Conservation (phyloP, 2,329 filamentous ascomycete genomes). For the Hymenoscyphus linearis region DNA sequence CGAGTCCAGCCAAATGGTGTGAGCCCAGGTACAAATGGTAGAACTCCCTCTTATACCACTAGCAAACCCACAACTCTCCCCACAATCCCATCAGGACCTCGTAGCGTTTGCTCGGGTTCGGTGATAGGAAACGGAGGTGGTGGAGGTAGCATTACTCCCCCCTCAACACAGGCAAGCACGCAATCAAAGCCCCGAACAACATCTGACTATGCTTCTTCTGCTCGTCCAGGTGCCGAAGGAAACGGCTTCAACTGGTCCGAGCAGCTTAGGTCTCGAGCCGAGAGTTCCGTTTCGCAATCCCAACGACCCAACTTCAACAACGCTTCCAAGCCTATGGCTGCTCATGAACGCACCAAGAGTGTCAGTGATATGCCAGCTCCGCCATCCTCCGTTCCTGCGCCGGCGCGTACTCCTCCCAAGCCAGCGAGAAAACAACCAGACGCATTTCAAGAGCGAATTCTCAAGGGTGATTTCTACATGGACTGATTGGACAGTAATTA, state of each 20-base stretch:
- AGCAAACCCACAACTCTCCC: slow-evolving; percentile 19
- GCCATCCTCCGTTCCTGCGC: slow-evolving; percentile 34
- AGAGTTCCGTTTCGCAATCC: slow-evolving; percentile 62
- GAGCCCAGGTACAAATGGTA: slow-evolving; percentile 23
- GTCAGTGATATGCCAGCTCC: slow-evolving; percentile 58
- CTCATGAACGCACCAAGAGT: slow-evolving; percentile 65
- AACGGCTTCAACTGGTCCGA: slow-evolving; percentile 90
- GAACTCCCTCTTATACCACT: slow-evolving; percentile 29
- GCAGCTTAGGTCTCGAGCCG: slow-evolving; percentile 85
- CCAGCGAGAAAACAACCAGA: slow-evolving; percentile 65
- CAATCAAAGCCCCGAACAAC: slow-evolving; percentile 49
- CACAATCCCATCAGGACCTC: slow-evolving; percentile 25
- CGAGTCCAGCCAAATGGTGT: slow-evolving; percentile 33
- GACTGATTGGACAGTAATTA: slow-evolving; percentile 48
- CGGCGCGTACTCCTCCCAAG: slow-evolving; percentile 37
- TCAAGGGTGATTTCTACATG: slow-evolving; percentile 98
- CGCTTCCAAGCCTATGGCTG: slow-evolving; percentile 30
- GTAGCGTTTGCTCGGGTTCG: slow-evolving; percentile 17
- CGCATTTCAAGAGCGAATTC: slow-evolving; percentile 91
- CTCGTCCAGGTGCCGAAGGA: slow-evolving; percentile 62
- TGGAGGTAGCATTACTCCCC: slow-evolving; percentile 25
- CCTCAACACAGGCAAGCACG: slow-evolving; percentile 50
- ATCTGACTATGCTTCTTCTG: slow-evolving; percentile 56
- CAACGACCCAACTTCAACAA: slow-evolving; percentile 25
- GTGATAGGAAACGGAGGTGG: slow-evolving; percentile 17